Percentiles rank a stretch among this genome's conserved stretches.
Evolutionary conservation across 257 asterid species (phyloP).

Genomic region (Anisodus tanguticus): DNA sequence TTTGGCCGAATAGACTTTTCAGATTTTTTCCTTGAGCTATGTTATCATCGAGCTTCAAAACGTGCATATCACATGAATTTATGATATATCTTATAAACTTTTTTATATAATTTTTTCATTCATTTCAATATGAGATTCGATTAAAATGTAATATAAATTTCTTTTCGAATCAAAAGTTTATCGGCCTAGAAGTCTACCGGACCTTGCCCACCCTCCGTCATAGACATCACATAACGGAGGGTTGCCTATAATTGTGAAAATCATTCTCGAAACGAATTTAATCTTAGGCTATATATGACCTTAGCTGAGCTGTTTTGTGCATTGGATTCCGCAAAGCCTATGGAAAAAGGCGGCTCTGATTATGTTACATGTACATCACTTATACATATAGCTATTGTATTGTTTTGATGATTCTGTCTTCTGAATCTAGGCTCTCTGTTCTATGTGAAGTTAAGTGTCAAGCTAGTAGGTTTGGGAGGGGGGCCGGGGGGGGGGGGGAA

Average conservation of each 20-base stretch:
- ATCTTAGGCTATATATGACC: background rate
- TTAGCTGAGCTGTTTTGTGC: background rate
- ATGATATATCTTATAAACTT: no score
- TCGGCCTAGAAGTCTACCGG: background rate
- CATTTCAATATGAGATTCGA: background rate
- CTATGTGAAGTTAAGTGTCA: background rate
- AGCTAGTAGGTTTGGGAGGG: background rate
- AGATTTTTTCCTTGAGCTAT: background rate
- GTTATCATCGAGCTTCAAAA: background rate
- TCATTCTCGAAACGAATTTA: background rate
- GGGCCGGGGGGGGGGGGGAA: background rate
- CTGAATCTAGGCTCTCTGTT: background rate
- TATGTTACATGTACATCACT: conserved; percentile 19
- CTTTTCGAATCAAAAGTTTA: background rate
- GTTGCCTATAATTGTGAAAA: no score
- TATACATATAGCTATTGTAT: background rate
- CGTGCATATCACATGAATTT: background rate
- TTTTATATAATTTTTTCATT: background rate
- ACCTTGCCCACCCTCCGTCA: no score
- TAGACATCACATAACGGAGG: background rate
- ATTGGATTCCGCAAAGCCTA: background rate
- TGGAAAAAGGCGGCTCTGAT: conserved; percentile 8
- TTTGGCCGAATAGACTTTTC: background rate
- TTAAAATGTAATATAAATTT: background rate
- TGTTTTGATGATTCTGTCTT: background rate